A percentile compares a stretch with the other conserved stretches of the same genome.
Evolutionary conservation across 768 basidiomycete genomes (phyloP).

Genomic region (Mycena rebaudengoi): DNA sequence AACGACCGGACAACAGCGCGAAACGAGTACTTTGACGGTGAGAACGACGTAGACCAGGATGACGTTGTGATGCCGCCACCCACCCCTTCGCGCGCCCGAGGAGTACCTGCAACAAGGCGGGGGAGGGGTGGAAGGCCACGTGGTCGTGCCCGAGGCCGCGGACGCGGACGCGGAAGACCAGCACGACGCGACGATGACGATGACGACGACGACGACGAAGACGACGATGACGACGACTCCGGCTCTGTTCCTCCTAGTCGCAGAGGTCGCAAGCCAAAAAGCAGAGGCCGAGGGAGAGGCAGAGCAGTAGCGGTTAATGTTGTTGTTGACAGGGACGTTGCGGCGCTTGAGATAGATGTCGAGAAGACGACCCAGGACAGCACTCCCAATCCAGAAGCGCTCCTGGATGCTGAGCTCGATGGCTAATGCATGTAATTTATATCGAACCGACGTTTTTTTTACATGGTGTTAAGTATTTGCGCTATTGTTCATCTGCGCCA

Average conservation of each 20-base stretch:
- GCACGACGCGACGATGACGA: conserved; percentile 26
- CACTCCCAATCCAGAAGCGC: conserved; percentile 24
- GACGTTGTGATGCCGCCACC: conserved; percentile 35
- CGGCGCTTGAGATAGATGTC: too few species aligned
- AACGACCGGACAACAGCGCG: conserved; percentile 59
- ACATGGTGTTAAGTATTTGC: conserved; percentile 7
- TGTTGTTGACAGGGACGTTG: conserved; percentile 33
- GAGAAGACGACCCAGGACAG: conserved; percentile 45
- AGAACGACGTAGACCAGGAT: conserved; percentile 70
- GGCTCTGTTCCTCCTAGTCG: conserved; percentile 37
- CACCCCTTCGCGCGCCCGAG: conserved; percentile 27
- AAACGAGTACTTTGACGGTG: conserved; percentile 81
- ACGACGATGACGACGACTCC: conserved; percentile 6
- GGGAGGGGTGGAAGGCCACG: conserved; percentile 39
- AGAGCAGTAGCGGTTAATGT: conserved; percentile 18
- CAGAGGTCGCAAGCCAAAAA: conserved; percentile 39
- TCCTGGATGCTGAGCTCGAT: conserved; percentile 15
- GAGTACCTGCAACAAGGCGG: conserved; percentile 3
- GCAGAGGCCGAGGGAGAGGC: conserved; percentile 45
- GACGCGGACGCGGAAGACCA: conserved; percentile 43
- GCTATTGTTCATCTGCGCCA: conserved; percentile 18
- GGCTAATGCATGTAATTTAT: conserved; percentile 4
- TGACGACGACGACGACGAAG: conserved; percentile 23
- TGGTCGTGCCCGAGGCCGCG: conserved; percentile 45
- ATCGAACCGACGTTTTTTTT: neutral